Evolutionary conservation across 768 basidiomycete genomes (phyloP).

Genomic region (Lactifluus piperatus): DNA sequence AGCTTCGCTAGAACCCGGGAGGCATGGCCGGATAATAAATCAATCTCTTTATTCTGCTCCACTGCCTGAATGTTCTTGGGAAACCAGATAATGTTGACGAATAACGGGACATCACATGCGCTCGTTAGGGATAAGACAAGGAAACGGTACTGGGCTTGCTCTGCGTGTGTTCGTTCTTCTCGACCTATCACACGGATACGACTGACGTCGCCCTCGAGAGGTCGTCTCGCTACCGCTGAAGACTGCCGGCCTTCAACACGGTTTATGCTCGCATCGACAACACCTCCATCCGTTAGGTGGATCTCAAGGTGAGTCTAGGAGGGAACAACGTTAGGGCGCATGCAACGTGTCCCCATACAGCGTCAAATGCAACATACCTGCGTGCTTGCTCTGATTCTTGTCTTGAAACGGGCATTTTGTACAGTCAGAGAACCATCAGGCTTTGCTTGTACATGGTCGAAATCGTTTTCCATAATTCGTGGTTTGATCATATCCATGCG

Average conservation of each 20-base stretch:
- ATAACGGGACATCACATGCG: neutral
- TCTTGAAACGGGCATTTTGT: slow-evolving; percentile 8
- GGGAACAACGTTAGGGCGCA: neutral
- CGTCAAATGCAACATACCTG: neutral
- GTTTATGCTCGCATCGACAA: neutral
- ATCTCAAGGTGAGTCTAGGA: slow-evolving; percentile 1
- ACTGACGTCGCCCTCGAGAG: neutral
- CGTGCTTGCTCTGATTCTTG: neutral
- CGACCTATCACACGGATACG: slow-evolving; percentile 9
- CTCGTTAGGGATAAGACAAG: neutral
- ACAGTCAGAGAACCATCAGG: neutral
- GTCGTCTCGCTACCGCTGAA: neutral
- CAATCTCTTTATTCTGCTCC: neutral
- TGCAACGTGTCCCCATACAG: neutral
- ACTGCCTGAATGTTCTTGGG: neutral
- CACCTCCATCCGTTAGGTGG: neutral
- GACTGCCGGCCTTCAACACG: neutral
- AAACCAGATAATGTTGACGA: slow-evolving; percentile 11
- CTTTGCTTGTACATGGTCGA: neutral
- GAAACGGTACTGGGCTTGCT: slow-evolving; percentile 6
- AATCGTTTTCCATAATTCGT: slow-evolving; percentile 3
- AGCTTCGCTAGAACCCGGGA: neutral
- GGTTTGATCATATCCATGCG: neutral
- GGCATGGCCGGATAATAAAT: neutral
- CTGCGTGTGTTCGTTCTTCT: slow-evolving; percentile 7